These are phyloP conservation scores for Mycena crocata DNA, from an alignment of 768 basidiomycete genomes.

Conservation along the genomic window DNA sequence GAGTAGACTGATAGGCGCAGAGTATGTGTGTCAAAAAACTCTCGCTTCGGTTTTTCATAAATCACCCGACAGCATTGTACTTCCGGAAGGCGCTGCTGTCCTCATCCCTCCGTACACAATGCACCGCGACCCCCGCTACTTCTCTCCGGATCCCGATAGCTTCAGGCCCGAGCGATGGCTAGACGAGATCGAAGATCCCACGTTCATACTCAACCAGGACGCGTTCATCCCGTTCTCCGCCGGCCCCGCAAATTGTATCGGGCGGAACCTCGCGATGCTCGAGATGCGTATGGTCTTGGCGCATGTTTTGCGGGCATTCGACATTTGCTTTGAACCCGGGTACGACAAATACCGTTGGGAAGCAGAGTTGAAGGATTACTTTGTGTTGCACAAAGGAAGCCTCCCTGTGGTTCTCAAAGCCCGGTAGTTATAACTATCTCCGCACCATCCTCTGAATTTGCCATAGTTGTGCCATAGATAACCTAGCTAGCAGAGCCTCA, in stretches of 20 bases:
- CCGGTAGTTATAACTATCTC: not conserved
- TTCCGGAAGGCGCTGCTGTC: slow-evolving; percentile 55
- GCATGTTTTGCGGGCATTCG: slow-evolving; percentile 52
- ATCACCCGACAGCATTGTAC: slow-evolving; percentile 32
- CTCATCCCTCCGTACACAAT: slow-evolving; percentile 54
- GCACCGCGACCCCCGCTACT: slow-evolving; percentile 58
- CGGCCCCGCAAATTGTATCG: slow-evolving; percentile 58
- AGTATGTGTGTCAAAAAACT: not conserved
- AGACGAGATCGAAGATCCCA: slow-evolving; percentile 33
- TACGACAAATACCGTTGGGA: slow-evolving; percentile 50
- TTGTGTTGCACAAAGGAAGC: slow-evolving; percentile 50
- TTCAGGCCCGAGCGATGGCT: slow-evolving; percentile 56
- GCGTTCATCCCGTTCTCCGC: slow-evolving; percentile 60
- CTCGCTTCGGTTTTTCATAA: no score
- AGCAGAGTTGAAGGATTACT: slow-evolving; percentile 50
- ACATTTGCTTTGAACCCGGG: slow-evolving; percentile 53
- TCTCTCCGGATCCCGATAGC: slow-evolving; percentile 48
- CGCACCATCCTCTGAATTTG: no score
- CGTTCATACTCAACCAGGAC: slow-evolving; percentile 44
- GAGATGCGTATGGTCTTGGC: slow-evolving; percentile 55
- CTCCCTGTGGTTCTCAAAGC: slow-evolving; percentile 45
- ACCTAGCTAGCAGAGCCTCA: no score
- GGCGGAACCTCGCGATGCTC: slow-evolving; percentile 54
- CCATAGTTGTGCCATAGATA: no score
- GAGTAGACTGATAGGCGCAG: slow-evolving; percentile 7